phyloP scores from a whole-genome alignment of 1,284 basidiomycete genomes.

The Fistulinella cinereoalba region DNA sequence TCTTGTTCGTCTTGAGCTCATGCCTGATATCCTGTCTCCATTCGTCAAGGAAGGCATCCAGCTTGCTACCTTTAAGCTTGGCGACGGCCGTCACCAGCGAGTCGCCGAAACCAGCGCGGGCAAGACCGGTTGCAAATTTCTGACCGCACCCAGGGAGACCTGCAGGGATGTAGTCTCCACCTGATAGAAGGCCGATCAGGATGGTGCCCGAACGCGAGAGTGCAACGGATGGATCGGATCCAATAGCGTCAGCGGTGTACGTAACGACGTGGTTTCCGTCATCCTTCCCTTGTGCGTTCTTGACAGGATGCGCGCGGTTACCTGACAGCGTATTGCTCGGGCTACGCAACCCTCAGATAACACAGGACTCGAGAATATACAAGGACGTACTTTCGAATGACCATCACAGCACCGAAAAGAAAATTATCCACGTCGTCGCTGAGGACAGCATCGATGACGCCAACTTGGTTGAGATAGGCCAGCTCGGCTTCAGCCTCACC shows the following conservation, averaged over 20 bases:
- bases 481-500: conserved; percentile 97
- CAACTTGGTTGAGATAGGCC: conserved; percentile 79
- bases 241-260: conserved; percentile 57
- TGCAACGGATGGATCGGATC: conserved; percentile 48
- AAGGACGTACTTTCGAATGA: conserved; percentile 70
- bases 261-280: conserved; percentile 74
- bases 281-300: conserved; percentile 63
- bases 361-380: neutral
- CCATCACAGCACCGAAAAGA: conserved; percentile 80
- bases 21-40: conserved; percentile 66
- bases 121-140: conserved; percentile 63
- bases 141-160: conserved; percentile 65
- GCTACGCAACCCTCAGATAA: conserved; percentile 38
- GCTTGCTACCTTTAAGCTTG: conserved; percentile 43
- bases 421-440: conserved; percentile 95
- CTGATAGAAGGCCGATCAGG: conserved; percentile 81
- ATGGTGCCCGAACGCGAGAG: conserved; percentile 78
- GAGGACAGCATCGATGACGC: conserved; percentile 84
- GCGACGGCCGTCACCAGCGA: conserved; percentile 59
- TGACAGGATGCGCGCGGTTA: conserved; percentile 56
- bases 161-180: conserved; percentile 85
- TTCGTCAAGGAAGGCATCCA: conserved; percentile 52
- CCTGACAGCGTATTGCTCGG: conserved; percentile 72
- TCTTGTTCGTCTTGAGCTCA: conserved; percentile 72
- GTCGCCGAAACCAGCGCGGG: conserved; percentile 70